Evolutionary conservation across 2,329 filamentous ascomycete genomes (phyloP).

Genomic region (Phialemoniopsis sp.): DNA sequence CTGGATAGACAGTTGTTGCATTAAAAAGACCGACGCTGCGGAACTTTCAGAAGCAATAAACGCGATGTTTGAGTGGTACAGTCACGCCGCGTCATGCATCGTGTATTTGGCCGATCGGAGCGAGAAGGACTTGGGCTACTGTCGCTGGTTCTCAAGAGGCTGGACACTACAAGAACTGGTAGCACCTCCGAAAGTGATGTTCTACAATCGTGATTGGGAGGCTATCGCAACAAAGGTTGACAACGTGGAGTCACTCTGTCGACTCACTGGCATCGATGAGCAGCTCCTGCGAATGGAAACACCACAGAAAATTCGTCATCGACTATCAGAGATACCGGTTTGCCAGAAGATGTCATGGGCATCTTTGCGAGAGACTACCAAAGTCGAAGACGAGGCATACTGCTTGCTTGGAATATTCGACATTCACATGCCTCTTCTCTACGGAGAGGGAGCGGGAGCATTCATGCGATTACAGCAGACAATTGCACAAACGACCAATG

Average conservation of each 20-base stretch:
- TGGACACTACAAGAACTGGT: conserved; percentile 10
- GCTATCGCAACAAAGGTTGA: too few species aligned
- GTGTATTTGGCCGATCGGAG: too few species aligned
- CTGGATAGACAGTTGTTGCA: too few species aligned
- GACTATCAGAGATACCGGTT: too few species aligned
- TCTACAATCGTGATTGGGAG: conserved; percentile 3
- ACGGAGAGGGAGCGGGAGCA: conserved; percentile 15
- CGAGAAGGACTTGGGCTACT: too few species aligned
- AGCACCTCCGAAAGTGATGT: conserved; percentile 1
- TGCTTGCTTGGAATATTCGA: conserved; percentile 16
- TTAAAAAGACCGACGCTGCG: too few species aligned
- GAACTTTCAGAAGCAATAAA: too few species aligned
- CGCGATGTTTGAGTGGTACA: too few species aligned
- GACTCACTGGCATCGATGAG: conserved; percentile 1
- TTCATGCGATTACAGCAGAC: conserved; percentile 15
- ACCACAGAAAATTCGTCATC: too few species aligned
- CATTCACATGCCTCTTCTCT: conserved; percentile 17
- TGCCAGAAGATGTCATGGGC: conserved; percentile 6
- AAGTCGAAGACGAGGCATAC: conserved; percentile 15
- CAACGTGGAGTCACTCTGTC: neutral
- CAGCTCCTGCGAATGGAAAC: neutral
- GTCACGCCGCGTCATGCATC: too few species aligned
- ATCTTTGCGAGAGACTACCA: conserved; percentile 3
- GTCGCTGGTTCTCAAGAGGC: conserved; percentile 8
- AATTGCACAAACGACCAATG: too few species aligned